Evolutionary conservation across 768 basidiomycete species (phyloP).

Genomic region (Rickenella mellea): DNA sequence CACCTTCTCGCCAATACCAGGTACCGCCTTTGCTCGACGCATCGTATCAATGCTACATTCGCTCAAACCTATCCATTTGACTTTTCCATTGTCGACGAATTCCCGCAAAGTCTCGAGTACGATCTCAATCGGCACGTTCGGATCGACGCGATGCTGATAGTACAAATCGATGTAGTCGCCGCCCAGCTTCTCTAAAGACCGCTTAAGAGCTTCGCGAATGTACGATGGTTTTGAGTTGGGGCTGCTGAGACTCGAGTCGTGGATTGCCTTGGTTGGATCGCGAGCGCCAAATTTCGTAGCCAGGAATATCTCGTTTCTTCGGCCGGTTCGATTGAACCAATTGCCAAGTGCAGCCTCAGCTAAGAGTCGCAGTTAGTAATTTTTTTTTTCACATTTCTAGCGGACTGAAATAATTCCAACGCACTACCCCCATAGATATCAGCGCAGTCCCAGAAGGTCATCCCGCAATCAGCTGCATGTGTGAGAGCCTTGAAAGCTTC

Average conservation of each 20-base stretch:
- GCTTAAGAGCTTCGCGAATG: slow-evolving; percentile 25
- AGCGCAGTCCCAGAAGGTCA: slow-evolving; percentile 14
- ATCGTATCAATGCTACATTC: slow-evolving; percentile 21
- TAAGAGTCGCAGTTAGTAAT: neutral
- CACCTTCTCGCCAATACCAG: slow-evolving; percentile 16
- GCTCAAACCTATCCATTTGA: slow-evolving; percentile 25
- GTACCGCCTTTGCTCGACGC: slow-evolving; percentile 21
- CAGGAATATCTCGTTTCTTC: slow-evolving; percentile 10
- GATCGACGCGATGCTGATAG: slow-evolving; percentile 18
- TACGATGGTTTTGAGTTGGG: slow-evolving; percentile 27
- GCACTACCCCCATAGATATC: slow-evolving; percentile 13
- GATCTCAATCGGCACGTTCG: slow-evolving; percentile 7
- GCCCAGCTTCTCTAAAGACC: slow-evolving; percentile 26
- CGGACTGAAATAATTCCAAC: neutral
- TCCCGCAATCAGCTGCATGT: slow-evolving; percentile 15
- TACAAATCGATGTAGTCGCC: slow-evolving; percentile 41
- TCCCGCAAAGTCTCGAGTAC: slow-evolving; percentile 40
- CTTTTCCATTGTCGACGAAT: slow-evolving; percentile 18
- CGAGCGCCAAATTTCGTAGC: slow-evolving; percentile 11
- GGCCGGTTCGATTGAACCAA: slow-evolving; percentile 12
- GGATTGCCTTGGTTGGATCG: neutral
- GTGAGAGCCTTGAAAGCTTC: slow-evolving; percentile 11
- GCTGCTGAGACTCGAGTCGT: slow-evolving; percentile 1
- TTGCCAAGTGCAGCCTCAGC: slow-evolving; percentile 14
- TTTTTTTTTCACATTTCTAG: neutral